A percentile compares a stretch with the other conserved stretches of the same genome.
Evolutionary conservation across 176 grass and related monocot genomes (phyloP).

Genomic region (Melocanna baccifera): DNA sequence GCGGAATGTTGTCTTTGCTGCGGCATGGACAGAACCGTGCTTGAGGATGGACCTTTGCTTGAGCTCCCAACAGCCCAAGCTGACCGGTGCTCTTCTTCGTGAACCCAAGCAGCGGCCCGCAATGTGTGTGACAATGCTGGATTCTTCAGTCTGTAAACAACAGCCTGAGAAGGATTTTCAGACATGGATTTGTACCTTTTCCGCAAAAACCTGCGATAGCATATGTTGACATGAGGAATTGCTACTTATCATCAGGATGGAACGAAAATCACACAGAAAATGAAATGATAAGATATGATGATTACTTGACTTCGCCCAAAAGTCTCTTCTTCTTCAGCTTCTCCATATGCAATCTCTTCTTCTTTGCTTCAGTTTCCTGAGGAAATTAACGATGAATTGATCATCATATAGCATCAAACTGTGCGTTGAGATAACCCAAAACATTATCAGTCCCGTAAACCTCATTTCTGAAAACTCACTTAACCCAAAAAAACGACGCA

Average conservation of each 20-base stretch:
- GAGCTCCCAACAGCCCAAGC: not conserved
- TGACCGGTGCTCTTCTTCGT: not conserved
- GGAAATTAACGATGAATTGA: not conserved
- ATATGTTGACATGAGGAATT: not conserved
- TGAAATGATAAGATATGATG: not conserved
- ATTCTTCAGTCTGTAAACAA: constrained; percentile 44
- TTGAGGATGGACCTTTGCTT: constrained; percentile 6
- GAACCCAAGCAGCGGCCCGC: not conserved
- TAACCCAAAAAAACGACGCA: not conserved
- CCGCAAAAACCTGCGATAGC: constrained; percentile 49
- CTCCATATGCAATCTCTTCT: constrained; percentile 32
- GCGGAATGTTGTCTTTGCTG: not conserved
- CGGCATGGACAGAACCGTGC: not conserved
- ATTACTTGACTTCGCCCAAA: constrained; percentile 70
- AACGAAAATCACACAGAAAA: not conserved
- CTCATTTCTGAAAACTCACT: not conserved
- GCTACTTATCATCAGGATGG: not conserved
- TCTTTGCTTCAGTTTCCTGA: constrained; percentile 70
- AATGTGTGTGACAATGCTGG: not conserved
- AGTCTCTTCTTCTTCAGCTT: constrained; percentile 46
- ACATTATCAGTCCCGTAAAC: not conserved
- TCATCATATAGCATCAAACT: constrained; percentile 14
- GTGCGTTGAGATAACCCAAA: not conserved
- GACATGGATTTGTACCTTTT: constrained; percentile 41
- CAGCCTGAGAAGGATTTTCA: constrained; percentile 42